These are phyloP conservation scores for Plasmodium gaboni DNA, from an alignment of 169 alveolate genomes.

Conservation along the genomic window DNA sequence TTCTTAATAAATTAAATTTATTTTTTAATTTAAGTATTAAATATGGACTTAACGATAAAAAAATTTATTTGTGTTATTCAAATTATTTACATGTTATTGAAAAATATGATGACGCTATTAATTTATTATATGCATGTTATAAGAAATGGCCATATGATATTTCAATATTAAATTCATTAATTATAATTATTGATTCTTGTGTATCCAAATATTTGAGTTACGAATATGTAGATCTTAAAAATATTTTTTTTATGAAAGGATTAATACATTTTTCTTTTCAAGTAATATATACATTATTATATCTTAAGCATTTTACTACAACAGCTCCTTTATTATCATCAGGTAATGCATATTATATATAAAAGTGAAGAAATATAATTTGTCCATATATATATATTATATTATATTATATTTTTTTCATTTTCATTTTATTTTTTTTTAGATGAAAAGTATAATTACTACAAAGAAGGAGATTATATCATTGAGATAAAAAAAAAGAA, in stretches of 20 bases:
- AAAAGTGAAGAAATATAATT: too few species aligned
- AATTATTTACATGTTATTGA: slow-evolving; percentile 57
- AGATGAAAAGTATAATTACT: slow-evolving; percentile 52
- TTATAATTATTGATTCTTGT: slow-evolving; percentile 68
- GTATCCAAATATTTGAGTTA: slow-evolving; percentile 65
- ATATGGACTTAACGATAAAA: slow-evolving; percentile 51
- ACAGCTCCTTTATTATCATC: slow-evolving; percentile 28
- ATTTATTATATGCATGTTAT: slow-evolving; percentile 25
- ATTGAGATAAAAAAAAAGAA: slow-evolving; percentile 37
- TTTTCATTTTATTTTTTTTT: slow-evolving; percentile 12
- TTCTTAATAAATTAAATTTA: slow-evolving; percentile 60
- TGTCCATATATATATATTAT: not conserved
- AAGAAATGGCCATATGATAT: slow-evolving; percentile 63
- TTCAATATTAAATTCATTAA: slow-evolving; percentile 30
- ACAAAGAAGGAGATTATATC: slow-evolving; percentile 32
- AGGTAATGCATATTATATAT: slow-evolving; percentile 7
- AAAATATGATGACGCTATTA: slow-evolving; percentile 55
- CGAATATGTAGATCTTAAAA: slow-evolving; percentile 56
- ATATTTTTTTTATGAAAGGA: slow-evolving; percentile 40
- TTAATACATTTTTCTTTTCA: slow-evolving; percentile 38
- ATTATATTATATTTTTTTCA: not conserved
- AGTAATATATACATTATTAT: slow-evolving; percentile 32
- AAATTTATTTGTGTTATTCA: slow-evolving; percentile 33
- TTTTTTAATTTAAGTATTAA: slow-evolving; percentile 60
- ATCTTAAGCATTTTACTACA: slow-evolving; percentile 23